Evolutionary conservation across 2,329 filamentous ascomycete genomes (phyloP).

Genomic region (Pseudogymnoascus sp.): DNA sequence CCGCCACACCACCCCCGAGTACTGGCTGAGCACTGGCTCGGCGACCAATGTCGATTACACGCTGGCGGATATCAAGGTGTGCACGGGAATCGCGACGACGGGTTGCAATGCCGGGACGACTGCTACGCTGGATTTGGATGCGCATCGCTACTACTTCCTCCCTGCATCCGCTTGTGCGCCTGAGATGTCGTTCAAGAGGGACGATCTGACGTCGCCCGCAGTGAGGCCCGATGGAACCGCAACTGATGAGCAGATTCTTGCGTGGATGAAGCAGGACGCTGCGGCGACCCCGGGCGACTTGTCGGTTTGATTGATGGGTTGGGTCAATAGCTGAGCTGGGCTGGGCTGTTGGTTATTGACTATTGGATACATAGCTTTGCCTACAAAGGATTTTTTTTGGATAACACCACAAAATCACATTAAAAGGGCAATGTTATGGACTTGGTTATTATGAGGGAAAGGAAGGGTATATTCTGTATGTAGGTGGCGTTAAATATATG

Average conservation of each 20-base stretch:
- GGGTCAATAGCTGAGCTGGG: neutral
- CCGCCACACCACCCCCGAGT: constrained; percentile 63
- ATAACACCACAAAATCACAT: neutral
- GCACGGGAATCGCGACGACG: constrained; percentile 41
- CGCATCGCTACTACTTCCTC: constrained; percentile 46
- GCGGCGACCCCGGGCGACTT: neutral
- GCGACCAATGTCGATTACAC: constrained; percentile 32
- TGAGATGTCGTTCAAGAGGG: constrained; percentile 10
- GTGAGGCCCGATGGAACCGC: neutral
- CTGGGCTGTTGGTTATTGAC: neutral
- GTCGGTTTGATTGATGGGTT: neutral
- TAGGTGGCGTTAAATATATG: neutral
- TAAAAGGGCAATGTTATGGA: neutral
- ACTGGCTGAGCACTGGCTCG: constrained; percentile 45
- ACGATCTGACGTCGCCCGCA: neutral
- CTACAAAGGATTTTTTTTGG: too few species aligned
- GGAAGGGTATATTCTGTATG: neutral
- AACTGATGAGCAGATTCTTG: neutral
- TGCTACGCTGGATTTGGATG: constrained; percentile 35
- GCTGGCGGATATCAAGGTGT: constrained; percentile 38
- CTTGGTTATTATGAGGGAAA: neutral
- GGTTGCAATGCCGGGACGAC: constrained; percentile 44
- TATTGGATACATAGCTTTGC: neutral
- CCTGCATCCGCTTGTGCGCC: constrained; percentile 35
- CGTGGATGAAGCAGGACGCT: neutral